A percentile compares a stretch with the other conserved stretches of the same genome.
Evolutionary conservation across 345 rosid genomes (phyloP).

Genomic region (Eucalyptus cladocalyx): DNA sequence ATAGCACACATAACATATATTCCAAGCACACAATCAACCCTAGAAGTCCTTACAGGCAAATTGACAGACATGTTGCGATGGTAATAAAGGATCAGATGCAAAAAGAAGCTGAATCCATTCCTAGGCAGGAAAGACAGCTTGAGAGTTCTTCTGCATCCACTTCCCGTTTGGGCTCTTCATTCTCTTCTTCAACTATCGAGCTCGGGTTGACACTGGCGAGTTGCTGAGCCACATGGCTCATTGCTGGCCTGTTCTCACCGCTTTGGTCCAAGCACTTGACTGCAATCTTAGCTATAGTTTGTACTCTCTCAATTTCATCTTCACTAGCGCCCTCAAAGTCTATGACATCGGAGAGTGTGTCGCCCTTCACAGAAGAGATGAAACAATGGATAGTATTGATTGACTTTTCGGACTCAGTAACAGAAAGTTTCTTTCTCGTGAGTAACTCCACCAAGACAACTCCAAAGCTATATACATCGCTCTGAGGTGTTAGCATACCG

Average conservation of each 20-base stretch:
- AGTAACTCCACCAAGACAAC: neutral
- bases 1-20: too few species aligned
- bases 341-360: rapidly evolving
- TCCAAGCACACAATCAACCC: too few species aligned
- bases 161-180: neutral
- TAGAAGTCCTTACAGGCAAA: too few species aligned
- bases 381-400: neutral
- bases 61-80: too few species aligned
- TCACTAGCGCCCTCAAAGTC: neutral
- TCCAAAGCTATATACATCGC: neutral
- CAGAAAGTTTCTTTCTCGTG: too few species aligned
- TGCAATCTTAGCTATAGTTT: neutral
- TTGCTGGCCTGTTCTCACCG: neutral
- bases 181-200: neutral
- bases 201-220: neutral
- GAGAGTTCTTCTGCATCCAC: too few species aligned
- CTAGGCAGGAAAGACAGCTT: too few species aligned
- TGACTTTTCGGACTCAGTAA: neutral
- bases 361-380: neutral
- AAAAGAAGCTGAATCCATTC: too few species aligned
- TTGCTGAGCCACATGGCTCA: neutral
- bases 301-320: neutral
- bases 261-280: neutral
- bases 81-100: too few species aligned
- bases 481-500: neutral